phyloP scores from a whole-genome alignment of 441 rosid species.

The Populus hybrid region DNA sequence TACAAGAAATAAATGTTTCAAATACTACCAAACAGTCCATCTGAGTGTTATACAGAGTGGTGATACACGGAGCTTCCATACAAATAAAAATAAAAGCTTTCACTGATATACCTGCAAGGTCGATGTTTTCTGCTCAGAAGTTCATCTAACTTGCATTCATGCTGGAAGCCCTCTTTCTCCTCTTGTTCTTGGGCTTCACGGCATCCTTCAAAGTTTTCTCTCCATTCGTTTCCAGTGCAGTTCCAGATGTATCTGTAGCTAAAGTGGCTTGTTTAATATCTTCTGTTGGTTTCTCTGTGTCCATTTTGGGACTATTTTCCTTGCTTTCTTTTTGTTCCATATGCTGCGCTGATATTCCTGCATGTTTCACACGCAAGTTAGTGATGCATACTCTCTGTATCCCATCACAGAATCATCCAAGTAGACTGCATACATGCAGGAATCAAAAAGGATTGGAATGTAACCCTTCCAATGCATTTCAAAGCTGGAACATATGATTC shows the following conservation, averaged over 20 bases:
- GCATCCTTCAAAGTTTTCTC: constrained; percentile 73
- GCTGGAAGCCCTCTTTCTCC: constrained; percentile 49
- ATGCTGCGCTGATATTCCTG: constrained; percentile 25
- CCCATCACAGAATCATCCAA: not conserved
- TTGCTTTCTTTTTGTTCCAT: constrained; percentile 27
- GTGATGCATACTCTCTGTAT: not conserved
- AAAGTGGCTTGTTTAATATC: constrained; percentile 26
- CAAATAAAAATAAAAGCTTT: not conserved
- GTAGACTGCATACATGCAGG: not conserved
- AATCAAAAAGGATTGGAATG: not conserved
- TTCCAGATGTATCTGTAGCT: constrained; percentile 24
- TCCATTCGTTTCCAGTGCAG: constrained; percentile 26
- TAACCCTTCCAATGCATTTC: not conserved
- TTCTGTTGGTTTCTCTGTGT: constrained; percentile 30
- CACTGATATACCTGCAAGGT: not conserved
- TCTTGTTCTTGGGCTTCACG: constrained; percentile 65
- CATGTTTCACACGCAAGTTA: constrained; percentile 18
- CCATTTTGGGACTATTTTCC: constrained; percentile 20
- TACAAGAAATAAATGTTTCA: not conserved
- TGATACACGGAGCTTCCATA: not conserved
- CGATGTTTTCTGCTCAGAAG: not conserved
- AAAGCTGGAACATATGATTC: not conserved
- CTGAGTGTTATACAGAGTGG: not conserved
- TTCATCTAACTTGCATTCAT: constrained; percentile 26
- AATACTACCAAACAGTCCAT: not conserved